Evolutionary conservation across 2,329 filamentous ascomycete species (phyloP).

Genomic region (Ceratocystiopsis sp.): DNA sequence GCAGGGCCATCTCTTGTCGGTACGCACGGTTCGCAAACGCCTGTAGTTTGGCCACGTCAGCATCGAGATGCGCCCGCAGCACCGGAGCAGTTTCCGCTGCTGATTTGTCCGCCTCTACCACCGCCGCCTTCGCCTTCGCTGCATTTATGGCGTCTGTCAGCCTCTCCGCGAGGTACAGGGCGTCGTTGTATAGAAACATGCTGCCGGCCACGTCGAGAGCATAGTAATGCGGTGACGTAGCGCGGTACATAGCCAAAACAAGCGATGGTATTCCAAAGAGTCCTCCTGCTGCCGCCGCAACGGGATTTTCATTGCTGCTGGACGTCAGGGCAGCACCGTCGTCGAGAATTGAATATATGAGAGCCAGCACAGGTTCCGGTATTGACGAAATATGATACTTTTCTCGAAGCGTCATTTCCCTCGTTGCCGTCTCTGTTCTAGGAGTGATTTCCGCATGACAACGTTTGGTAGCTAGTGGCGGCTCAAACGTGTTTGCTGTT

Average conservation of each 20-base stretch:
- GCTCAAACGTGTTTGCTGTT: neutral
- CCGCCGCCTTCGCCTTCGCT: slow-evolving; percentile 24
- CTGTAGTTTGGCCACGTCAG: slow-evolving; percentile 40
- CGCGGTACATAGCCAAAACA: slow-evolving; percentile 61
- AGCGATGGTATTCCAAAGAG: slow-evolving; percentile 58
- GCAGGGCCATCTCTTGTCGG: slow-evolving; percentile 40
- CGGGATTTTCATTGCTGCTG: slow-evolving; percentile 32
- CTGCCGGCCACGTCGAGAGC: slow-evolving; percentile 41
- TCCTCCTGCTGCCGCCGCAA: slow-evolving; percentile 50
- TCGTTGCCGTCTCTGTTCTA: slow-evolving; percentile 15
- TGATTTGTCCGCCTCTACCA: slow-evolving; percentile 24
- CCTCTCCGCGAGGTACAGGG: slow-evolving; percentile 42
- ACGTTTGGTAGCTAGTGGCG: too few species aligned
- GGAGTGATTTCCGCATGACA: slow-evolving; percentile 5
- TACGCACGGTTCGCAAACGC: slow-evolving; percentile 46
- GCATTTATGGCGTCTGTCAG: too few species aligned
- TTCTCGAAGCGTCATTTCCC: slow-evolving; percentile 66
- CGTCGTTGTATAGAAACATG: slow-evolving; percentile 55
- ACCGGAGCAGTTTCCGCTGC: slow-evolving; percentile 26
- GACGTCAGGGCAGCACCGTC: slow-evolving; percentile 44
- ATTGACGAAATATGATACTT: slow-evolving; percentile 79
- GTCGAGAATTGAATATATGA: slow-evolving; percentile 42
- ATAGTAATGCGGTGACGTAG: slow-evolving; percentile 61
- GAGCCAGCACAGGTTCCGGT: slow-evolving; percentile 57
- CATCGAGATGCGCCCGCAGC: slow-evolving; percentile 36